Base-by-base conservation (phyloP, 2,329 filamentous ascomycete genomes). In the Ilyonectria destructans region DNA sequence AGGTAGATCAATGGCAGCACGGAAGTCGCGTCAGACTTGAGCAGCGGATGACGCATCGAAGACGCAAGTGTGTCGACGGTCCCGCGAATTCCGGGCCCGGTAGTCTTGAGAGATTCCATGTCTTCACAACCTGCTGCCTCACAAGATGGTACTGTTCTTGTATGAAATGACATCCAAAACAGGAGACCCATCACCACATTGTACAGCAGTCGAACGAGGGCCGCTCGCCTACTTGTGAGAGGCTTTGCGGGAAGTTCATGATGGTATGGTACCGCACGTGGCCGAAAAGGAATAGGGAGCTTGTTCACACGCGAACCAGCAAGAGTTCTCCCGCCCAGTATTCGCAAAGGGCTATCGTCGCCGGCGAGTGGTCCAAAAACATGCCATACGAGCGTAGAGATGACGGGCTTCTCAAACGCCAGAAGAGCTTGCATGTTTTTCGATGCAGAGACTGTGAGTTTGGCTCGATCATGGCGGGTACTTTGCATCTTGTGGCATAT, bases 401-500 rank as follows among this genome's bases (percentile, higher is more conserved):
- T 8, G 8, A 35, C 13, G 2, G 52, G 52, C 9, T 58, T 64
- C 31, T 64, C 61, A 15, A 21, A 52, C 3, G 61, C 61, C 13
- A 64, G 15, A 4, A 64, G 7, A 17, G 54, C 37, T 31, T 64
- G 61, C 43, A 37, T 35, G 4, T 58, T 45, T 31, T 64, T 31
- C 2, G 61, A 40, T 1, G 21, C 19, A 6, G 43, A n/a, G 2
- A 64, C 45, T 1, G 55, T 57, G 13, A 45, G 5, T 43, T 51
- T 48, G 52, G 61, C 61, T 29, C 61, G 61, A 0, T 49, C 33
- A 31, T 73, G 46, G 4, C 77, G 69, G 23, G 63, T 55, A 7
- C 49, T 51, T 26, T 78, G 74, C 15, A 70, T 72, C 49, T 76
- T 54, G 6, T 55, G 0, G 26, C 74, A 74, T 8, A 71, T 67